These are phyloP conservation scores for Phytophthora crassamura DNA, from an alignment of 352 stramenopile genomes.

Conservation along the genomic window DNA sequence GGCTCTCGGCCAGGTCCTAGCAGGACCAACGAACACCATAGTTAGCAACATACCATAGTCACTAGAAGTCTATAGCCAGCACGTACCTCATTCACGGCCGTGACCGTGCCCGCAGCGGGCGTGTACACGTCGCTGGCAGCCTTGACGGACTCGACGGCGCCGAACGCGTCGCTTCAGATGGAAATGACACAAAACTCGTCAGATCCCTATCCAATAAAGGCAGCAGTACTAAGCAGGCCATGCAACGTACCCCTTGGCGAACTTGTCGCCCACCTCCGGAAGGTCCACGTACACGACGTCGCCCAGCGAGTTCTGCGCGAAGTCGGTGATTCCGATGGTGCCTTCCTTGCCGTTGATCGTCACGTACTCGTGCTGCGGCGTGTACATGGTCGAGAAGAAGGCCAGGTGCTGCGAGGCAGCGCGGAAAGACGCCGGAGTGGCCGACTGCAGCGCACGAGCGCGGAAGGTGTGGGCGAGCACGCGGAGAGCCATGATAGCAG, in stretches of 20 bases:
- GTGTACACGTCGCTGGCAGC: slow-evolving; percentile 97
- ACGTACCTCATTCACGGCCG: slow-evolving; percentile 93
- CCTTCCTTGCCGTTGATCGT: slow-evolving; percentile 79
- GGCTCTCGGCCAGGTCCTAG: slow-evolving; percentile 78
- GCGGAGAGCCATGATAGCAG: slow-evolving; percentile 55
- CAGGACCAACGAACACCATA: background rate
- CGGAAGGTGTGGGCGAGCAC: slow-evolving; percentile 64
- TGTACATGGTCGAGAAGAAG: slow-evolving; percentile 90
- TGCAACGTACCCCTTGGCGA: slow-evolving; percentile 90
- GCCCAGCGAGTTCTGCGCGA: slow-evolving; percentile 96
- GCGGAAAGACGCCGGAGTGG: slow-evolving; percentile 37
- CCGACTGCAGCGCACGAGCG: slow-evolving; percentile 33
- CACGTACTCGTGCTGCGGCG: slow-evolving; percentile 88
- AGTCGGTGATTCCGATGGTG: slow-evolving; percentile 98
- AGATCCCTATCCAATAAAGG: slow-evolving; percentile 5
- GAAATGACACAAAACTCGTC: slow-evolving; percentile 22
- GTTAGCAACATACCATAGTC: slow-evolving; percentile 8
- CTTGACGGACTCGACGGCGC: slow-evolving; percentile 99
- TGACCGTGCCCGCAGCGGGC: slow-evolving; percentile 92
- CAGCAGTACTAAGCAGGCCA: background rate
- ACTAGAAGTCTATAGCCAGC: background rate
- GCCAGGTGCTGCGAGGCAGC: slow-evolving; percentile 48
- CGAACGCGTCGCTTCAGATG: slow-evolving; percentile 90
- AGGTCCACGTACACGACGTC: slow-evolving; percentile 98
- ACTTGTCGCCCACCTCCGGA: slow-evolving; percentile 93